Evolutionary conservation across 768 basidiomycete species (phyloP).

Genomic region (Naganishia vaughanmartiniae): DNA sequence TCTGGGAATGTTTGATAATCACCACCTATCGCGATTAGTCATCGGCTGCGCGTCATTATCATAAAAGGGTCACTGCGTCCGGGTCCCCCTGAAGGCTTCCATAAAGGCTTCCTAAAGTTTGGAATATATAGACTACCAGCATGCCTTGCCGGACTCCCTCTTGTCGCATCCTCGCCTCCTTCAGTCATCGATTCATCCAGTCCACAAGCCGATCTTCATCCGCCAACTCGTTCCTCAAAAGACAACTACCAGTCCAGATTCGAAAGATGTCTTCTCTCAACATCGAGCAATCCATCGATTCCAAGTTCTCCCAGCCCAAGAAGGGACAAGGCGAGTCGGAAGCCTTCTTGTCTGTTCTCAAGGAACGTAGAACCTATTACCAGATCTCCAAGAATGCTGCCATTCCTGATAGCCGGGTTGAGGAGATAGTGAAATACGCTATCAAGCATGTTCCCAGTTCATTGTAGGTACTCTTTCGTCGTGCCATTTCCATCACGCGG

Average conservation of each 20-base stretch:
- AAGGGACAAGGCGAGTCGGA: conserved; percentile 31
- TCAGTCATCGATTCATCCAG: background rate
- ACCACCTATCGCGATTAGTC: background rate
- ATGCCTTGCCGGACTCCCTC: background rate
- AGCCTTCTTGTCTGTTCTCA: conserved; percentile 46
- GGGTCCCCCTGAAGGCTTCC: too few species aligned
- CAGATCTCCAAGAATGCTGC: conserved; percentile 43
- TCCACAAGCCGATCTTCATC: background rate
- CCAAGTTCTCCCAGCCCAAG: conserved; percentile 11
- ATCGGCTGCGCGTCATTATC: background rate
- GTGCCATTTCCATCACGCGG: background rate
- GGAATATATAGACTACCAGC: background rate
- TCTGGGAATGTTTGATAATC: conserved; percentile 1
- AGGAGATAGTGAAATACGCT: conserved; percentile 47
- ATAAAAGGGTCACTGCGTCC: background rate
- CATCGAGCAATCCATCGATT: conserved; percentile 8
- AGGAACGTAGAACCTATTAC: conserved; percentile 51
- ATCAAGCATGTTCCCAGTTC: conserved; percentile 50
- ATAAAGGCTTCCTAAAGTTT: background rate
- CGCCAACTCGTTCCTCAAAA: background rate
- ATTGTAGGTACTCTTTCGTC: conserved; percentile 33
- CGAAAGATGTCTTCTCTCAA: conserved; percentile 20
- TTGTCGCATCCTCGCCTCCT: background rate
- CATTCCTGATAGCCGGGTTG: conserved; percentile 45
- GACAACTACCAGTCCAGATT: background rate